A percentile compares a stretch with the other conserved stretches of the same genome.
Evolutionary conservation across 495 filamentous ascomycete species (phyloP).

Genomic region (Penicillium verhagenii): DNA sequence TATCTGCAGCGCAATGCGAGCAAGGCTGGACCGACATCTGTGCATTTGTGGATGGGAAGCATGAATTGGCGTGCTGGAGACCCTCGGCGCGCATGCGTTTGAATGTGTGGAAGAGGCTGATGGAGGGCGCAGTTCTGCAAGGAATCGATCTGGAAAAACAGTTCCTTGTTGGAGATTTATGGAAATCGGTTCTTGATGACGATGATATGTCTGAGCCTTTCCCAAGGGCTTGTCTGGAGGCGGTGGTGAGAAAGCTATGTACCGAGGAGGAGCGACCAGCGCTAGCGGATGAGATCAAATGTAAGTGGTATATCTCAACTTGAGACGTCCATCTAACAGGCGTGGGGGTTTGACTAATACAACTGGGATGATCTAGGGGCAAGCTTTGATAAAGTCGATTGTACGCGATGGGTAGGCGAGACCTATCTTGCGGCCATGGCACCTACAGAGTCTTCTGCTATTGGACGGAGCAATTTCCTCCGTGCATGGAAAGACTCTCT

Average conservation of each 20-base stretch:
- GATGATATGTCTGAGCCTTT: conserved; percentile 32
- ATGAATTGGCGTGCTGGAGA: conserved; percentile 30
- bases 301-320: conserved; percentile 29
- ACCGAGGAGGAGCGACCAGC: conserved; percentile 20
- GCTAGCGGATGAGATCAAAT: conserved; percentile 31
- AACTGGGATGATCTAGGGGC: conserved; percentile 34
- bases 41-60: conserved; percentile 42
- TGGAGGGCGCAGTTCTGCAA: conserved; percentile 46
- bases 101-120: conserved; percentile 46
- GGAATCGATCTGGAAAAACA: conserved; percentile 44
- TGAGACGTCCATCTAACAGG: not conserved
- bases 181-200: conserved; percentile 48
- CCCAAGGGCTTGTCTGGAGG: conserved; percentile 42
- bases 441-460: conserved; percentile 30
- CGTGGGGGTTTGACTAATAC: not conserved
- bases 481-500: conserved; percentile 55
- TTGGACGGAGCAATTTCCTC: conserved; percentile 49
- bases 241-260: conserved; percentile 41
- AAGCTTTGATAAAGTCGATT: conserved; percentile 45
- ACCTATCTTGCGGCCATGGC: conserved; percentile 51
- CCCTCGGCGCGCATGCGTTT: conserved; percentile 43
- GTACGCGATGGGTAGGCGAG: conserved; percentile 51
- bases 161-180: conserved; percentile 48
- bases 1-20: conserved; percentile 45
- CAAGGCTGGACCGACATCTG: conserved; percentile 47